Conservation (phyloP, 768 basidiomycete species). For the Lactarius sp. region DNA sequence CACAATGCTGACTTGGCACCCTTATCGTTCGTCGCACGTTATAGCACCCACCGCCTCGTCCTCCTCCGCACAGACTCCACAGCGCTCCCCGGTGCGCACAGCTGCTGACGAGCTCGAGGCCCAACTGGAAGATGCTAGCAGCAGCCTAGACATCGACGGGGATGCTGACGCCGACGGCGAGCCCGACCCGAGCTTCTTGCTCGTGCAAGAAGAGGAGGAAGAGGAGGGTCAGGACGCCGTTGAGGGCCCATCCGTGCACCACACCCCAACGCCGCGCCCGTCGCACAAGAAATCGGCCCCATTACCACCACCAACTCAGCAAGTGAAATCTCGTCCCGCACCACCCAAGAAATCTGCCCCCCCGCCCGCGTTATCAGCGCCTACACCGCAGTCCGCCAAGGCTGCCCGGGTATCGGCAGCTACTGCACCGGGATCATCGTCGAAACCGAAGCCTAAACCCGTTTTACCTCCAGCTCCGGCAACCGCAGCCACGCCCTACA, state of each 20-base stretch:
- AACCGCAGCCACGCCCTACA: neutral
- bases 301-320: neutral
- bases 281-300: slow-evolving; percentile 7
- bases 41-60: neutral
- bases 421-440: neutral
- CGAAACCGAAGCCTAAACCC: slow-evolving; percentile 13
- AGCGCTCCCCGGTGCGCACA: slow-evolving; percentile 7
- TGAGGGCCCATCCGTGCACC: neutral
- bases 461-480: slow-evolving; percentile 26
- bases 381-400: slow-evolving; percentile 21
- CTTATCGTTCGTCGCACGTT: neutral
- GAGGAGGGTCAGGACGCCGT: neutral
- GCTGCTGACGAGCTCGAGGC: slow-evolving; percentile 29
- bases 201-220: neutral
- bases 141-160: slow-evolving; percentile 18
- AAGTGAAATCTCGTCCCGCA: slow-evolving; percentile 7
- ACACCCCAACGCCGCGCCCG: neutral
- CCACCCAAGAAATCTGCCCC: slow-evolving; percentile 23
- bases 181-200: slow-evolving; percentile 29
- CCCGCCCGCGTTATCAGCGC: slow-evolving; percentile 12
- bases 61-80: slow-evolving; percentile 11
- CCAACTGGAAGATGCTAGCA: slow-evolving; percentile 24
- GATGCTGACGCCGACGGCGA: slow-evolving; percentile 36
- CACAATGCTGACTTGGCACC: neutral
- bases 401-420: slow-evolving; percentile 12